Conservation (phyloP, 1,284 basidiomycete genomes). For the Vanrija sp. region DNA sequence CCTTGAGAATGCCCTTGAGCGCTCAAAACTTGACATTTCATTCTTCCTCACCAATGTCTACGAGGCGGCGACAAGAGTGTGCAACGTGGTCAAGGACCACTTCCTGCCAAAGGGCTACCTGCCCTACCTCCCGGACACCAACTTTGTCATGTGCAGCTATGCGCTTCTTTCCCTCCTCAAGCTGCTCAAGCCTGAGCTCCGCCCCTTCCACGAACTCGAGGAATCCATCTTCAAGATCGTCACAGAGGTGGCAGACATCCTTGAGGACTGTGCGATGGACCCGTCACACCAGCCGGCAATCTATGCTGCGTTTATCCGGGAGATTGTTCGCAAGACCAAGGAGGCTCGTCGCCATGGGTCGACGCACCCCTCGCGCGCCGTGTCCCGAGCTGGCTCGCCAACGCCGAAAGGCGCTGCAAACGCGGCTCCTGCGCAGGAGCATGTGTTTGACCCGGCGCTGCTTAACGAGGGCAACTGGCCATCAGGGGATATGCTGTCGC, state of each 20-base stretch:
- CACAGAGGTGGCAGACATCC: constrained; percentile 71
- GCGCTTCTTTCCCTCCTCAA: constrained; percentile 75
- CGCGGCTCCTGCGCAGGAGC: neutral
- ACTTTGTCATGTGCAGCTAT: constrained; percentile 87
- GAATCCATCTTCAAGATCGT: constrained; percentile 40
- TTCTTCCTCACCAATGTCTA: constrained; percentile 84
- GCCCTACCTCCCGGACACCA: constrained; percentile 82
- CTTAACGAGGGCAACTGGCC: constrained; percentile 33
- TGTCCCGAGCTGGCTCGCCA: constrained; percentile 11
- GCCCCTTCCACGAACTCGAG: constrained; percentile 41
- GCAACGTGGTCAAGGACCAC: constrained; percentile 55
- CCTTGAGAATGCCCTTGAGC: constrained; percentile 83
- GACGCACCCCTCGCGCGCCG: constrained; percentile 14
- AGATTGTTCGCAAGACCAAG: constrained; percentile 54
- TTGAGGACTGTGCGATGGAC: constrained; percentile 70
- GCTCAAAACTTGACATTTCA: constrained; percentile 59
- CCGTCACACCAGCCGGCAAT: constrained; percentile 76
- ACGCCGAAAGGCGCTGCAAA: constrained; percentile 2
- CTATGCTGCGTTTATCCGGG: constrained; percentile 79
- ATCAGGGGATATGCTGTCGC: constrained; percentile 25
- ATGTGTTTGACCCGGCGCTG: constrained; percentile 37
- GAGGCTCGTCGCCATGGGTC: constrained; percentile 24
- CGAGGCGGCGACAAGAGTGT: constrained; percentile 57
- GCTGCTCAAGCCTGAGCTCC: constrained; percentile 54
- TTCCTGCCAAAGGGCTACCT: constrained; percentile 71